Evolutionary conservation across 805 yeast genomes (phyloP), one percentile per base, ranked within the genome.

Genomic region (Pichia scutulata): DNA sequence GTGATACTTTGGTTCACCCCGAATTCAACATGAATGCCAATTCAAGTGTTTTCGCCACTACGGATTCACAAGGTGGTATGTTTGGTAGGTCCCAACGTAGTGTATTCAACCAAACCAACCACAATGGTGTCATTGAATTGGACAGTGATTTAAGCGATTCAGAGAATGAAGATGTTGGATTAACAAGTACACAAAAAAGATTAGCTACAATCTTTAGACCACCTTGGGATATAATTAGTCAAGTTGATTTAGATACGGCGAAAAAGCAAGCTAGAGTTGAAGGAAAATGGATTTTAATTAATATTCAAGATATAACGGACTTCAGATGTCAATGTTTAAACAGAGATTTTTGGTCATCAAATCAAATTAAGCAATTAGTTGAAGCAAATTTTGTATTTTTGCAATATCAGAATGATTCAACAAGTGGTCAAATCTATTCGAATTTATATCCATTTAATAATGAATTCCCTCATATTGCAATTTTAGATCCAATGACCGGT

Each of bases 401-500:
- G 51, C 99, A 93, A 66, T 92, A 85, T 64, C 89, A 85, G 54
- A 75, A 74, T 46, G 95, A 86, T 59, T 82, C 93, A 2, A 78
- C 79, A 8, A 82, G 78, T 52, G 98, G 97, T 2, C 73, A 74
- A 54, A 77, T 75, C 53, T 93, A 88, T 63, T 59, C 74, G 19
- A 82, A 84, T 54, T 84, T 86, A 60, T 90, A 93, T 64, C 83
- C 84, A 3, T 75, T 86, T 43, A 77, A 75, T 23, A 68, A 72
- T 2, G 78, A 75, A 24, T 84, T 70, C 63, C 99, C 99, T 1
- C 97, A 93, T 64, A 82, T 93, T 41, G 86, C 97, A 1, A 86
- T 93, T 39, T 64, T 93, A 46, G 99, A 93, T 61, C 97, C 99
- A 2, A 80, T 90, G 64, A 93, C 99, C 0, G 98, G 98, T 22